These are phyloP conservation scores for Tetrapyrgos nigripes DNA, from an alignment of 1,284 basidiomycete genomes.

Conservation along the genomic window DNA sequence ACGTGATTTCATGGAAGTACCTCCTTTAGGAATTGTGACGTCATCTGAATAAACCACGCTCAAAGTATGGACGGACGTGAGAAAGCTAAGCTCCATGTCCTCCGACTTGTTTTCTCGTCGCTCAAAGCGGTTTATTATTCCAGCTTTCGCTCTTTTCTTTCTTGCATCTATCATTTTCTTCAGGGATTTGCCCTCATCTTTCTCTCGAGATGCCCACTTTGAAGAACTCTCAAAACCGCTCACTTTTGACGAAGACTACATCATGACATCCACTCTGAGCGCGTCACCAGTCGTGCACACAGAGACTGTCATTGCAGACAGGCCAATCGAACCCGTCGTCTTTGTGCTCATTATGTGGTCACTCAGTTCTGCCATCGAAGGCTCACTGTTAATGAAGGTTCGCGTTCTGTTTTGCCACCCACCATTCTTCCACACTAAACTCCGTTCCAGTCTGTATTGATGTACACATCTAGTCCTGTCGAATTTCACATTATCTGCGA, in stretches of 20 bases:
- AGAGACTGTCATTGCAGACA: not conserved
- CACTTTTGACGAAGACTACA: not conserved
- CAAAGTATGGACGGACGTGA: too few species aligned
- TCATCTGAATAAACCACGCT: too few species aligned
- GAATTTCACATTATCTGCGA: constrained; percentile 58
- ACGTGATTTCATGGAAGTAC: too few species aligned
- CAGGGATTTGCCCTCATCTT: not conserved
- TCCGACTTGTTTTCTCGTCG: constrained; percentile 1
- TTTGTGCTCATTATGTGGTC: constrained; percentile 56
- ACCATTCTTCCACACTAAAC: constrained; percentile 1
- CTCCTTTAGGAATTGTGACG: too few species aligned
- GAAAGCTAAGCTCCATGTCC: not conserved
- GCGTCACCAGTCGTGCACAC: constrained; percentile 1
- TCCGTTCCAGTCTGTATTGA: constrained; percentile 46
- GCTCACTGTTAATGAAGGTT: constrained; percentile 52
- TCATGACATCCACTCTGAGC: not conserved
- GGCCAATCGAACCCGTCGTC: constrained; percentile 37
- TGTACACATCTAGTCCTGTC: constrained; percentile 49
- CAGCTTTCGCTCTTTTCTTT: not conserved
- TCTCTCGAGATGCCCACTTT: not conserved
- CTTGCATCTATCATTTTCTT: not conserved
- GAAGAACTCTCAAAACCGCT: not conserved
- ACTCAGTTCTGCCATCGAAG: constrained; percentile 48
- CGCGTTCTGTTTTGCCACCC: constrained; percentile 11
- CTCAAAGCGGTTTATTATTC: not conserved